A percentile compares a stretch with the other conserved stretches of the same genome.
phyloP scores from a whole-genome alignment of 148 eudicot genomes.

The Camellia sinensis region DNA sequence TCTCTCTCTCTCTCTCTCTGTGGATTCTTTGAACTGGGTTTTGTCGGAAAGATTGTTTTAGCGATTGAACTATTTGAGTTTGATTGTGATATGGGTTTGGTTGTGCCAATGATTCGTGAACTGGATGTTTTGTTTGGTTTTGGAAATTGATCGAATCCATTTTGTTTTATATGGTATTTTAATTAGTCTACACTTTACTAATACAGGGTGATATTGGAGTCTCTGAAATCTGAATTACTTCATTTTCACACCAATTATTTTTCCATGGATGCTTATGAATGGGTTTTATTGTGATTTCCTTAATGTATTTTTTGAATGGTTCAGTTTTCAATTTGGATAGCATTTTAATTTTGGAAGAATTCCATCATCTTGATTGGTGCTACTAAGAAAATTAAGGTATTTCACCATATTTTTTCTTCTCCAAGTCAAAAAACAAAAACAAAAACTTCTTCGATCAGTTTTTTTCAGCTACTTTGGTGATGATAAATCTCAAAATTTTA shows the following conservation, averaged over 20 bases:
- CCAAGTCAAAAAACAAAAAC: not conserved
- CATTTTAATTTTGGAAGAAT: not conserved
- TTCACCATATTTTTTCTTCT: not conserved
- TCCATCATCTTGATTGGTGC: not conserved
- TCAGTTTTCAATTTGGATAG: not conserved
- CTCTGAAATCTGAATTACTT: not conserved
- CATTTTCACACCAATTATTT: not conserved
- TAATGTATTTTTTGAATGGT: not conserved
- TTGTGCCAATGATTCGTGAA: not conserved
- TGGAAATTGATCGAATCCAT: not conserved
- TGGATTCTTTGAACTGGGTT: slow-evolving; percentile 11
- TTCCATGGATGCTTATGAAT: not conserved
- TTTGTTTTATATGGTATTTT: not conserved
- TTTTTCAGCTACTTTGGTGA: not conserved
- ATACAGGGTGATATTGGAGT: not conserved
- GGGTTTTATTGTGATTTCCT: not conserved
- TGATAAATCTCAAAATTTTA: not conserved
- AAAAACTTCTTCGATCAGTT: not conserved
- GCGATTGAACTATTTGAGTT: not conserved
- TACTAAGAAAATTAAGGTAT: not conserved
- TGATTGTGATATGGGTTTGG: not conserved
- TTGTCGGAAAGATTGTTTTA: not conserved
- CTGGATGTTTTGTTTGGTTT: not conserved
- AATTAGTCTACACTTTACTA: not conserved
- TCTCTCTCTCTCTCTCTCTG: not conserved